These are phyloP conservation scores for Trichoderma sp. DNA, from an alignment of 2,329 filamentous ascomycete species.

Conservation along the genomic window DNA sequence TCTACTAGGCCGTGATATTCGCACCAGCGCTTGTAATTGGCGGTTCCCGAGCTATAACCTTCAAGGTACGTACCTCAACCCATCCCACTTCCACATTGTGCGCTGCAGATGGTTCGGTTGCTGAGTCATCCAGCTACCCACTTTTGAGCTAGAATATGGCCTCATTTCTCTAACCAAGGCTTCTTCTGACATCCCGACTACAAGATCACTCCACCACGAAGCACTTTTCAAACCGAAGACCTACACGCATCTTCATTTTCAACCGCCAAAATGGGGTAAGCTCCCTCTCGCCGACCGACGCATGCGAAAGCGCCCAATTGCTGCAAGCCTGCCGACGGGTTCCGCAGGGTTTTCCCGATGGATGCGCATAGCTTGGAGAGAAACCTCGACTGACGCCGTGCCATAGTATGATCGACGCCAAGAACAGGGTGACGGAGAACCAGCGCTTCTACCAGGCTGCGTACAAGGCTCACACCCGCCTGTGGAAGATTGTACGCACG, in stretches of 20 bases:
- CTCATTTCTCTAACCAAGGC: constrained; percentile 36
- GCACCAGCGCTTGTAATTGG: constrained; percentile 2
- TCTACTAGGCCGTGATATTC: background rate
- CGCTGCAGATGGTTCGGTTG: constrained; percentile 21
- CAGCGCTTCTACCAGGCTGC: constrained; percentile 74
- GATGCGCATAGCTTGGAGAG: constrained; percentile 6
- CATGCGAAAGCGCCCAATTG: constrained; percentile 4
- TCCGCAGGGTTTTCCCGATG: background rate
- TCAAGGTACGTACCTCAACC: background rate
- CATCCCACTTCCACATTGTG: background rate
- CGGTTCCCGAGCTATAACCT: background rate
- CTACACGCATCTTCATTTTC: constrained; percentile 25
- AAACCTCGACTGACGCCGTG: constrained; percentile 5
- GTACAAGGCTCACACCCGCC: constrained; percentile 63
- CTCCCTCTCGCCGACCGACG: background rate
- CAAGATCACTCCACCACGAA: constrained; percentile 27
- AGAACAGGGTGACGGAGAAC: constrained; percentile 72
- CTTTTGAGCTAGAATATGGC: constrained; percentile 37
- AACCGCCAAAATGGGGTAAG: constrained; percentile 43
- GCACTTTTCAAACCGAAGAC: constrained; percentile 25
- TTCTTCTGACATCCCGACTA: constrained; percentile 1
- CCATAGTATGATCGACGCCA: constrained; percentile 61
- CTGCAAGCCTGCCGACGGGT: background rate
- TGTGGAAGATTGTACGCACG: constrained; percentile 72
- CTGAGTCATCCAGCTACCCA: constrained; percentile 35